Conservation (phyloP, 495 filamentous ascomycete species). For the Penicillium arizonense region DNA sequence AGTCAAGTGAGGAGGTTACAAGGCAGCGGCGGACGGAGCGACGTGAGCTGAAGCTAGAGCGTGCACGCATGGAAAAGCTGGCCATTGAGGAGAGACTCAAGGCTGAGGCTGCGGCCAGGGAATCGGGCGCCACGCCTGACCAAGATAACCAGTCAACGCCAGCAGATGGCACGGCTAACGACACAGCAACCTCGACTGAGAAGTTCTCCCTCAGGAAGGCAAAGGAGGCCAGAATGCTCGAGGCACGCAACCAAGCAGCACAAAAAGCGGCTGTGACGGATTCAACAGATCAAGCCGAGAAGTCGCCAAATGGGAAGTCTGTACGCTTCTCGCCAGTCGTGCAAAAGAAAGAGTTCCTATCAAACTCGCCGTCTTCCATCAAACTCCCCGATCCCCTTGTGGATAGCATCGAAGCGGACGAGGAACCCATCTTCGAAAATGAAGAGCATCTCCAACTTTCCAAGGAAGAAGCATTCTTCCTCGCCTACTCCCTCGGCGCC, state of each 20-base stretch:
- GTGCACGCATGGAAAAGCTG: slow-evolving; percentile 80
- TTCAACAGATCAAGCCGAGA: slow-evolving; percentile 3
- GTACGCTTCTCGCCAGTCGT: slow-evolving; percentile 64
- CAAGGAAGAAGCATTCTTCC: slow-evolving; percentile 89
- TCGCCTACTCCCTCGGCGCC: slow-evolving; percentile 78
- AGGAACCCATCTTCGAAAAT: slow-evolving; percentile 50
- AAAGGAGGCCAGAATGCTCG: slow-evolving; percentile 34
- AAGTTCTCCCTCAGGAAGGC: slow-evolving; percentile 44
- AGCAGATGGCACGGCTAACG: slow-evolving; percentile 19
- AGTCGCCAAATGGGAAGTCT: slow-evolving; percentile 48
- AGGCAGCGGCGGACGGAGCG: slow-evolving; percentile 73
- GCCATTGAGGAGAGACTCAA: slow-evolving; percentile 69
- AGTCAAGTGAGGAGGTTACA: slow-evolving; percentile 79
- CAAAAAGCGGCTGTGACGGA: slow-evolving; percentile 14
- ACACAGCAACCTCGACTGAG: slow-evolving; percentile 20
- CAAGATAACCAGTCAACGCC: slow-evolving; percentile 11
- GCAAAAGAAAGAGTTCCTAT: slow-evolving; percentile 53
- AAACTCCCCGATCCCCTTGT: slow-evolving; percentile 11
- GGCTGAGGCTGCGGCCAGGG: slow-evolving; percentile 53
- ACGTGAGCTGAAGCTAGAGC: slow-evolving; percentile 79
- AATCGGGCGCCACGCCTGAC: slow-evolving; percentile 17
- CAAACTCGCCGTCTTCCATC: slow-evolving; percentile 40
- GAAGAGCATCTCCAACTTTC: slow-evolving; percentile 91
- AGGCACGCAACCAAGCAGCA: slow-evolving; percentile 22
- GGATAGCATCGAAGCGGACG: slow-evolving; percentile 28